Conservation (phyloP, 2,329 filamentous ascomycete species). For the Colletotrichum sp. region DNA sequence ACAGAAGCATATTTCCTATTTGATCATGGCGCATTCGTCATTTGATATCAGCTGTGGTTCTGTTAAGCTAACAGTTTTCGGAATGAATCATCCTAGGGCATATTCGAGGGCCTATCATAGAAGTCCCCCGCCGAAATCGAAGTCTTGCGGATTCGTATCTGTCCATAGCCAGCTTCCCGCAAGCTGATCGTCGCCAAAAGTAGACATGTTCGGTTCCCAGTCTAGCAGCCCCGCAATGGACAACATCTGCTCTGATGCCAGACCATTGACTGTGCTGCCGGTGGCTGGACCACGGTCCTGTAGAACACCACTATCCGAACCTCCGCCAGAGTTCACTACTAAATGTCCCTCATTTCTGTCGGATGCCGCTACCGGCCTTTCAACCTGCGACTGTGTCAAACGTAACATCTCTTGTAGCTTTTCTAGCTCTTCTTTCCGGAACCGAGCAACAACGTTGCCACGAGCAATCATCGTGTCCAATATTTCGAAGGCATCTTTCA, state of each 20-base stretch:
- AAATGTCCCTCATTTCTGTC: background rate
- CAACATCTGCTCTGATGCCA: background rate
- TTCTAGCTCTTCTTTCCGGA: background rate
- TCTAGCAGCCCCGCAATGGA: background rate
- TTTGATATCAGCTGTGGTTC: background rate
- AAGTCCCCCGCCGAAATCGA: background rate
- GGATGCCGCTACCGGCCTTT: background rate
- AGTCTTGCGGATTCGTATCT: background rate
- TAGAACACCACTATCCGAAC: background rate
- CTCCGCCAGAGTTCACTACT: background rate
- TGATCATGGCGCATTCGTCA: background rate
- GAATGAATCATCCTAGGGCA: background rate
- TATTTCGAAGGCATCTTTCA: background rate
- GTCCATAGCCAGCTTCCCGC: background rate
- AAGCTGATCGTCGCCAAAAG: background rate
- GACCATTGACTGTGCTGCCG: background rate
- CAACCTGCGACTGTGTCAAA: background rate
- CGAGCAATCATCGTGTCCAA: background rate
- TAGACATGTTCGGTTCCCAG: background rate
- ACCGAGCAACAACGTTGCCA: background rate
- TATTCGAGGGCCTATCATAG: background rate
- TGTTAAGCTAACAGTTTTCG: background rate
- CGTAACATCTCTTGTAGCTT: conserved; percentile 3
- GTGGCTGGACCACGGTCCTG: background rate
- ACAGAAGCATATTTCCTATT: background rate